phyloP scores from a whole-genome alignment of 1,139 yeast genomes.

The Kodamaea arcana region DNA sequence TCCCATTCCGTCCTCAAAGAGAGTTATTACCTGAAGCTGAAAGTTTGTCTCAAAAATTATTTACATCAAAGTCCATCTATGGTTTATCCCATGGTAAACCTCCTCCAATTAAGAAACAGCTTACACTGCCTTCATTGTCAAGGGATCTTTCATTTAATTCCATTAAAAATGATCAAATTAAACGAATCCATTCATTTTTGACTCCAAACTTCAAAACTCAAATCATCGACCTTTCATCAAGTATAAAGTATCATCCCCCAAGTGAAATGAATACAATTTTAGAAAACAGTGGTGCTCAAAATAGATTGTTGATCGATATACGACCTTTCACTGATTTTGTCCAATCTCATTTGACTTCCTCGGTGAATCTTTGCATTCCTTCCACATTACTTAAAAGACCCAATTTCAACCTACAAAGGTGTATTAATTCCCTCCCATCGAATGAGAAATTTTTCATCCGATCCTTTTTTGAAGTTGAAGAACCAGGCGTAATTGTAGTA shows the following conservation, averaged over 20 bases:
- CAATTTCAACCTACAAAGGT: conserved; percentile 53
- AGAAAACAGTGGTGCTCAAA: neutral
- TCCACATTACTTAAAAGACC: conserved; percentile 71
- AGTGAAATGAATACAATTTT: conserved; percentile 1
- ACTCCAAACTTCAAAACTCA: conserved; percentile 11
- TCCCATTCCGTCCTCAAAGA: conserved; percentile 1
- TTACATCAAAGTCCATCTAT: neutral
- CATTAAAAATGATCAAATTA: conserved; percentile 17
- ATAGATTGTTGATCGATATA: conserved; percentile 54
- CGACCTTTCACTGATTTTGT: conserved; percentile 67
- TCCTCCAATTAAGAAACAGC: conserved; percentile 12
- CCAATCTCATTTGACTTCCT: conserved; percentile 45
- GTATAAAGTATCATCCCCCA: conserved; percentile 4
- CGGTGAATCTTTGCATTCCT: conserved; percentile 72
- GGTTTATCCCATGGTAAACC: conserved; percentile 1
- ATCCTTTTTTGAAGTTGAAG: conserved; percentile 10
- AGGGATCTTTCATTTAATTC: conserved; percentile 13
- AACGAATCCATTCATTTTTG: conserved; percentile 14
- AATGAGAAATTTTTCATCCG: conserved; percentile 33
- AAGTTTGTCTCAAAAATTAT: neutral
- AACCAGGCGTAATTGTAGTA: conserved; percentile 16
- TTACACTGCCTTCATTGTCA: conserved; percentile 14
- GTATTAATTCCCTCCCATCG: conserved; percentile 54
- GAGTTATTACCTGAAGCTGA: neutral
- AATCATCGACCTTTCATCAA: conserved; percentile 9